phyloP scores from a whole-genome alignment of 768 basidiomycete genomes.

The Naganishia onofrii region DNA sequence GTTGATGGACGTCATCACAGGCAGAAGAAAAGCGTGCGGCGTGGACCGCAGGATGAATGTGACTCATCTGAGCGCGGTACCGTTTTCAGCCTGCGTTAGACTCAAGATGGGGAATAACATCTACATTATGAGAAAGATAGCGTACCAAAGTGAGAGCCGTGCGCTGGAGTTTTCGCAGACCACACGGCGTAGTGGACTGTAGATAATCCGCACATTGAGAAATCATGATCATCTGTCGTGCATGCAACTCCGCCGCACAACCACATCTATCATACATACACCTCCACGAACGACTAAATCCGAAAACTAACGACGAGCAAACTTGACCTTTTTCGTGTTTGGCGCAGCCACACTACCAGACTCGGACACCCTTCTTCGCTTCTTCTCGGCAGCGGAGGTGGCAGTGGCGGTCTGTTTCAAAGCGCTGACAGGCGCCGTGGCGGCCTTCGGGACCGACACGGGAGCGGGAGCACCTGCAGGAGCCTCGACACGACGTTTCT shows the following conservation, averaged over 20 bases:
- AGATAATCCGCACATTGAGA: not conserved
- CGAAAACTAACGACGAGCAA: not conserved
- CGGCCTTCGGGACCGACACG: not conserved
- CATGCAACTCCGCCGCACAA: not conserved
- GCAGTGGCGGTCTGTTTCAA: not conserved
- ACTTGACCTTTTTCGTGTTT: constrained; percentile 17
- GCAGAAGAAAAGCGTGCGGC: no score
- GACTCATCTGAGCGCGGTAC: no score
- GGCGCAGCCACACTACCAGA: constrained; percentile 14
- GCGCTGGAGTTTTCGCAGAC: no score
- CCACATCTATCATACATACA: not conserved
- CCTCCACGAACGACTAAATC: not conserved
- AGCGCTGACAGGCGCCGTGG: not conserved
- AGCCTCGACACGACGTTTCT: constrained; percentile 12
- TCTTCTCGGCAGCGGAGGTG: not conserved
- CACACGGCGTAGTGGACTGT: no score
- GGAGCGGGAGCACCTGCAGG: not conserved
- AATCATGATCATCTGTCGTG: not conserved
- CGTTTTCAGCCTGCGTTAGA: no score
- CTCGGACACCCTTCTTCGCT: constrained; percentile 14
- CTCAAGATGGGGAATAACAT: no score
- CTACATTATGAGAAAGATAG: no score
- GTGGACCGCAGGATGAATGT: no score
- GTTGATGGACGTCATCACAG: no score
- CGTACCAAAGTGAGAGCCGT: no score